Evolutionary conservation across 2,329 filamentous ascomycete species (phyloP).

Genomic region (Colletotrichum caudatum): DNA sequence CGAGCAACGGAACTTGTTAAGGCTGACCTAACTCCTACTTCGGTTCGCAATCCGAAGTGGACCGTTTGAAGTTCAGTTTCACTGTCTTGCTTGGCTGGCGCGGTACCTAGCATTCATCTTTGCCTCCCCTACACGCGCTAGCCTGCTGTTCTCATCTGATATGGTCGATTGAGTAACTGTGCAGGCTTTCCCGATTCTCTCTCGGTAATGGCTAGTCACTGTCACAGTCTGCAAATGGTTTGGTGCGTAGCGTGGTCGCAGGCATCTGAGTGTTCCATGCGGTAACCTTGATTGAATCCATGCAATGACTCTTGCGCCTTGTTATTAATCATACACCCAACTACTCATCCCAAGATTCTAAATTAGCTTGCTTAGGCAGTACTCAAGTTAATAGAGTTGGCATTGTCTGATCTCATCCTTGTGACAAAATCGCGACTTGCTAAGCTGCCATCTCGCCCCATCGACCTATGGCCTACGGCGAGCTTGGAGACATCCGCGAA

Average conservation of each 20-base stretch:
- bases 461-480: neutral
- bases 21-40: neutral
- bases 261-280: neutral
- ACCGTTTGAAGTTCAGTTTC: neutral
- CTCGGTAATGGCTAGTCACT: conserved; percentile 19
- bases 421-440: no score
- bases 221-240: conserved; percentile 17
- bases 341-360: neutral
- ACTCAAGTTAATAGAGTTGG: no score
- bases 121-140: neutral
- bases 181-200: conserved; percentile 6
- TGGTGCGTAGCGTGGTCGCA: neutral
- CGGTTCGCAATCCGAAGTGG: neutral
- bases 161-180: conserved; percentile 8
- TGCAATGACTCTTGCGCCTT: neutral
- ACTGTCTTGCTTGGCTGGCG: neutral
- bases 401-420: no score
- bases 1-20: no score
- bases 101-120: neutral
- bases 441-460: neutral
- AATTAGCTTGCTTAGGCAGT: no score
- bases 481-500: conserved; percentile 8
- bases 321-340: conserved; percentile 10
- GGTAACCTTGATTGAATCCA: neutral
- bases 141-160: conserved; percentile 35